Base-by-base conservation (phyloP, 495 filamentous ascomycete species). In the Trichoderma asperelloides region DNA sequence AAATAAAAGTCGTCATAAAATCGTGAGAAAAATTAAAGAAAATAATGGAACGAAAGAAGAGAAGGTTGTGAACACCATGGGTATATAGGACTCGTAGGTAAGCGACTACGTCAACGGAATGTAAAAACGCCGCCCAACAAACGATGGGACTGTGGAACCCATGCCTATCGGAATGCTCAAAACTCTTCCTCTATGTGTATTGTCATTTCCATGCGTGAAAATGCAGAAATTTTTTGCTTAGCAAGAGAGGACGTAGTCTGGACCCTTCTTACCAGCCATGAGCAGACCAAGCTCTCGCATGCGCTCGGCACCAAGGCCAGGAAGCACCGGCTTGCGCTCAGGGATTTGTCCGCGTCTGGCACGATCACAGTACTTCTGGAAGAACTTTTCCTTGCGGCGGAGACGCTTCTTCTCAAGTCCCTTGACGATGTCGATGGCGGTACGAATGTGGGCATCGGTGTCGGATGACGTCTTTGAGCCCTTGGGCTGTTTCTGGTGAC, bases 381-480 rank as follows among this genome's bases (percentile, higher is more conserved):
- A 75, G 73, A 89, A 92, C 75, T 94, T 95, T 78, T 96, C 91
- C 77, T 88, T 91, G 66, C 95, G 90, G 65, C 92, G 87, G 77
- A 93, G 91, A 55, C 94, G 87, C 79, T 95, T 97, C 78, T 91
- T 88, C 80, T 98, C 95, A 9, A 98, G 87, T 7, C 95, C 95
- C 74, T 96, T 93, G 77, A 97, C 92, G 69, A 98, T 98, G 74
- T 97, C 96, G 70, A 98, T 93, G 37, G 95, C 93, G 60, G 92
- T 92, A 68, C 95, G 86, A 33, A 84, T 84, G 68, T 90, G 87
- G 30, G 82, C 69, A 68, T 85, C 80, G 57, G 66, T 49, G 39
- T 65, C 64, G 3, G 33, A n/a, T 3, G 39, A 30, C 2, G 27
- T 43, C 64, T 33, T 65, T 40, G 37, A 18, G 25, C 27, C 21